phyloP scores from a whole-genome alignment of 371 early-diverging fungal genomes.

The Mortierella sp. region DNA sequence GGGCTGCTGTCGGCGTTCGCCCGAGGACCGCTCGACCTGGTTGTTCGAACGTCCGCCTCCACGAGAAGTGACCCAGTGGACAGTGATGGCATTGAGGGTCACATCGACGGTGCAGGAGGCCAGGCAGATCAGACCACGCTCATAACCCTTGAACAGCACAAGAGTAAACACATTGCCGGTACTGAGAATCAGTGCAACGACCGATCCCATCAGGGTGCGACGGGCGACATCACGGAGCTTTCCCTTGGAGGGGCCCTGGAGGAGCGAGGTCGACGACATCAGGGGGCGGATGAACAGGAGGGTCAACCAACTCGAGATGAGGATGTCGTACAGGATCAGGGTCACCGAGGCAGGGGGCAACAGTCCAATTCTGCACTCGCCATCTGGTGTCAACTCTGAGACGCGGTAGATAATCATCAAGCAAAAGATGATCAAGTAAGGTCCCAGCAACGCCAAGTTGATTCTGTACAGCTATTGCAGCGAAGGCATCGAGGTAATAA shows the following conservation, averaged over 20 bases:
- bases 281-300: conserved; percentile 62
- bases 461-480: conserved; percentile 56
- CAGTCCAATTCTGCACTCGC: conserved; percentile 63
- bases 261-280: conserved; percentile 46
- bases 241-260: conserved; percentile 54
- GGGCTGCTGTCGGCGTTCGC: conserved; percentile 8
- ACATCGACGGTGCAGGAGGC: conserved; percentile 52
- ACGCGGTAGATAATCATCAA: conserved; percentile 60
- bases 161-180: conserved; percentile 60
- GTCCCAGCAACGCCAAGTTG: conserved; percentile 60
- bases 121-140: conserved; percentile 56
- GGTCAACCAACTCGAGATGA: conserved; percentile 58
- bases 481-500: not conserved
- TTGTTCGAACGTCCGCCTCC: conserved; percentile 15
- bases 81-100: conserved; percentile 40
- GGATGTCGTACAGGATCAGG: conserved; percentile 63
- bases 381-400: conserved; percentile 34
- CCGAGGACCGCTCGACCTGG: conserved; percentile 9
- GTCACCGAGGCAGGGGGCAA: conserved; percentile 60
- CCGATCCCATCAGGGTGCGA: conserved; percentile 61
- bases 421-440: conserved; percentile 59
- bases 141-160: conserved; percentile 59
- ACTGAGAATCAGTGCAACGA: conserved; percentile 54
- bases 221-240: conserved; percentile 63
- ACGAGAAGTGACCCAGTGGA: conserved; percentile 52